Evolutionary conservation across 2,329 filamentous ascomycete species (phyloP).

Genomic region (Pseudophaeomoniella oleicola): DNA sequence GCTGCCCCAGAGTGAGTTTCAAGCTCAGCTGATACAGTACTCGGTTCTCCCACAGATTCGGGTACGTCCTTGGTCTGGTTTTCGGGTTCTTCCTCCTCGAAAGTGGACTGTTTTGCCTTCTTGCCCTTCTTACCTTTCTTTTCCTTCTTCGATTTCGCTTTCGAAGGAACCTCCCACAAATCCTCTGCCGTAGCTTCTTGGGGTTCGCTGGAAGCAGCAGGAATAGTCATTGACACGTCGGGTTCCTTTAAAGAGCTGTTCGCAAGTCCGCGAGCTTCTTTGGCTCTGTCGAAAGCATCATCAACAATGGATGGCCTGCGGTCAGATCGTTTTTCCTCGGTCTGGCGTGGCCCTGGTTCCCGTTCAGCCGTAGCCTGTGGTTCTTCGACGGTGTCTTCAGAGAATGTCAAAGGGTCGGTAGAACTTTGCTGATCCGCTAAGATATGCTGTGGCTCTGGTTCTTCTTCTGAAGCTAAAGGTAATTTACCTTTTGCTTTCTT

Average conservation of each 20-base stretch:
- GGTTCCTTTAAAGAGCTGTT: not conserved
- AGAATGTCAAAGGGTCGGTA: too few species aligned
- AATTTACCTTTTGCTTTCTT: not conserved
- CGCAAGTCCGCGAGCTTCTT: not conserved
- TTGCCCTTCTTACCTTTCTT: constrained; percentile 19
- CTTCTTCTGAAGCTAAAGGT: not conserved
- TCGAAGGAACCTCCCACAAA: not conserved
- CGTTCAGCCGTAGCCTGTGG: too few species aligned
- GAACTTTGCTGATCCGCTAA: too few species aligned
- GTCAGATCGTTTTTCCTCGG: not conserved
- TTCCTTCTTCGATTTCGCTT: constrained; percentile 3
- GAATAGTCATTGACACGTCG: not conserved
- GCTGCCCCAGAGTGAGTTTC: too few species aligned
- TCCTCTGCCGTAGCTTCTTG: constrained; percentile 1
- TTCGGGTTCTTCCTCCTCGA: too few species aligned
- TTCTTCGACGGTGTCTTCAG: too few species aligned
- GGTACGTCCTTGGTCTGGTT: too few species aligned
- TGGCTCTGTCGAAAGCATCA: constrained; percentile 1
- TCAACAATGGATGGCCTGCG: not conserved
- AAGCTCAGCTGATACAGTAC: too few species aligned
- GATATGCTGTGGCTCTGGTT: too few species aligned
- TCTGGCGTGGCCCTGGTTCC: too few species aligned
- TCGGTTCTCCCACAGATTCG: too few species aligned
- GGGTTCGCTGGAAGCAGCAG: not conserved
- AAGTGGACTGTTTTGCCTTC: constrained; percentile 12